Percentiles rank a stretch among this genome's conserved stretches.
These are phyloP conservation scores for Eurotiales sp. DNA, from an alignment of 2,329 filamentous ascomycete genomes.

Conservation along the genomic window DNA sequence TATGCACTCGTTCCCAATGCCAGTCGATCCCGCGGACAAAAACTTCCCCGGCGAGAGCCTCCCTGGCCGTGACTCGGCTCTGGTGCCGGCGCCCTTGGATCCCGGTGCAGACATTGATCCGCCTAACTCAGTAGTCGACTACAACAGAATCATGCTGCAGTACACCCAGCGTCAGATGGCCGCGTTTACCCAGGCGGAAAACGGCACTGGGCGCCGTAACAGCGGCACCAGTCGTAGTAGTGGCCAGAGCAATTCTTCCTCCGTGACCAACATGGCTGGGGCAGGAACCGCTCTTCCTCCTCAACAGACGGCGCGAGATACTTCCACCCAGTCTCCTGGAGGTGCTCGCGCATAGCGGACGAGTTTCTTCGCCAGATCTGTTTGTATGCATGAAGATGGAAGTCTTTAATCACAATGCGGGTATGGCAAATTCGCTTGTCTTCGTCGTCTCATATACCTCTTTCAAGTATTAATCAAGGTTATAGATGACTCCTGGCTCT, in stretches of 20 bases:
- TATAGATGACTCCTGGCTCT: too few relatives aligned
- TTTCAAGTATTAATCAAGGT: too few relatives aligned
- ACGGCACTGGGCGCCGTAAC: slow-evolving; percentile 7
- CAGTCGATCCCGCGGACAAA: slow-evolving; percentile 3
- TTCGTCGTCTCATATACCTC: too few relatives aligned
- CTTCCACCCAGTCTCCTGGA: not conserved
- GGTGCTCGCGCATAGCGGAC: not conserved
- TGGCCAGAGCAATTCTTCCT: slow-evolving; percentile 27
- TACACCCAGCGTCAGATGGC: slow-evolving; percentile 37
- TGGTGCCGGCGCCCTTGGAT: not conserved
- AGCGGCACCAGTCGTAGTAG: slow-evolving; percentile 25
- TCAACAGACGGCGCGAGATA: slow-evolving; percentile 2
- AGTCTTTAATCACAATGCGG: not conserved
- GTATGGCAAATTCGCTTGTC: too few relatives aligned
- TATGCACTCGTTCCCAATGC: slow-evolving; percentile 9
- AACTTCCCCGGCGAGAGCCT: slow-evolving; percentile 8
- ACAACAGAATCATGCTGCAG: slow-evolving; percentile 36
- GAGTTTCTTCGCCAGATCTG: not conserved
- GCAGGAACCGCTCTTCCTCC: slow-evolving; percentile 21
- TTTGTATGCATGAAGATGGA: not conserved
- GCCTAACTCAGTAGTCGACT: slow-evolving; percentile 30
- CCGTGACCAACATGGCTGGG: slow-evolving; percentile 20
- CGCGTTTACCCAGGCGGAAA: slow-evolving; percentile 22
- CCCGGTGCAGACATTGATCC: not conserved
- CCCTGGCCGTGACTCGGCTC: not conserved